These are phyloP conservation scores for Thermothelomyces thermophilus DNA, from an alignment of 2,329 filamentous ascomycete genomes.

Conservation along the genomic window DNA sequence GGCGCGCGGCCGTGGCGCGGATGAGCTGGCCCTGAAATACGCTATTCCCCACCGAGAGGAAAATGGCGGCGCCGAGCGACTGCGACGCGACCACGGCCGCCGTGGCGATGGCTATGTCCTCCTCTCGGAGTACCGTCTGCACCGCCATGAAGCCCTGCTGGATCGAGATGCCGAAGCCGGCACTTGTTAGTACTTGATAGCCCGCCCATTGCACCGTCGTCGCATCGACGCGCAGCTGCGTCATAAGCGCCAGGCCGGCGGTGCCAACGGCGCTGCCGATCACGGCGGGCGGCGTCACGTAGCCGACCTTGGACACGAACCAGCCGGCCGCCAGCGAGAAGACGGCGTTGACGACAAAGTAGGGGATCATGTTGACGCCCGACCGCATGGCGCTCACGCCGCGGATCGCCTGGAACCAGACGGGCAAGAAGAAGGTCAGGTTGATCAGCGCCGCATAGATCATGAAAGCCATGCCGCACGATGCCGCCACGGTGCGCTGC, in stretches of 20 bases:
- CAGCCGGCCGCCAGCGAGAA: constrained; percentile 19
- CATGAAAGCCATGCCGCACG: constrained; percentile 36
- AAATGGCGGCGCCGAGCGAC: constrained; percentile 39
- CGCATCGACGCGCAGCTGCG: constrained; percentile 29
- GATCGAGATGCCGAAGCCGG: constrained; percentile 34
- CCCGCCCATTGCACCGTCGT: constrained; percentile 32
- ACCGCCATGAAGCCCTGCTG: constrained; percentile 36
- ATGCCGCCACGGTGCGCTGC: constrained; percentile 32
- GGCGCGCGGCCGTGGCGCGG: constrained; percentile 10
- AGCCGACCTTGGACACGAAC: constrained; percentile 21
- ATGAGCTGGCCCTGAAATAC: constrained; percentile 34
- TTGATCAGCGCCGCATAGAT: constrained; percentile 38
- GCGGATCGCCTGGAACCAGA: constrained; percentile 34
- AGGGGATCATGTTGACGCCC: constrained; percentile 24
- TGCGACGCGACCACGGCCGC: constrained; percentile 37
- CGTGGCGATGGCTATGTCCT: constrained; percentile 38
- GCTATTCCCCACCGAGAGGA: constrained; percentile 40
- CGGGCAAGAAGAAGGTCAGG: constrained; percentile 41
- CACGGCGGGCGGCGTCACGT: constrained; percentile 23
- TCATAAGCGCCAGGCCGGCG: constrained; percentile 33
- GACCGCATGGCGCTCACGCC: constrained; percentile 25
- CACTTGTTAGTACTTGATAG: constrained; percentile 30
- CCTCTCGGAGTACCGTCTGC: constrained; percentile 33
- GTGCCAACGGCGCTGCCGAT: constrained; percentile 28
- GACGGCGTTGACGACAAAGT: constrained; percentile 21